Percentiles rank a stretch among this genome's conserved stretches.
Evolutionary conservation across 768 basidiomycete species (phyloP).

Genomic region (Mycena galopus): DNA sequence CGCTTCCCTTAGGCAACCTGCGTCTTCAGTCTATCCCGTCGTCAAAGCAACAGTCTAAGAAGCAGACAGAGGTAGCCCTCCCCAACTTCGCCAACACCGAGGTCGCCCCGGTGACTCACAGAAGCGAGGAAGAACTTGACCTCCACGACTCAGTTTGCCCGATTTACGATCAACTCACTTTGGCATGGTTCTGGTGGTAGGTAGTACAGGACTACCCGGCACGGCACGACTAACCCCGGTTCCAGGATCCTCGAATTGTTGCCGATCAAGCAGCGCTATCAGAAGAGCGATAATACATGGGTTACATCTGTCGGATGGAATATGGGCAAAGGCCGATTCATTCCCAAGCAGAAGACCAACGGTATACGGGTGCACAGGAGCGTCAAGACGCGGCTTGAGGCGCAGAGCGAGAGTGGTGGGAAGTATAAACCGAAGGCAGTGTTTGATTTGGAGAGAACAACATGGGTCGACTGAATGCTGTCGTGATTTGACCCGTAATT

Average conservation of each 20-base stretch:
- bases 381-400: slow-evolving; percentile 55
- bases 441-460: slow-evolving; percentile 45
- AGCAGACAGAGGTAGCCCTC: slow-evolving; percentile 16
- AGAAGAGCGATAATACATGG: slow-evolving; percentile 36
- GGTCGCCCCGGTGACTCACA: slow-evolving; percentile 3
- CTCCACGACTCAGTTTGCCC: slow-evolving; percentile 60
- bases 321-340: slow-evolving; percentile 44
- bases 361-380: slow-evolving; percentile 49
- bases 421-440: slow-evolving; percentile 52
- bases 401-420: slow-evolving; percentile 40
- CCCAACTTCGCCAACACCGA: slow-evolving; percentile 20
- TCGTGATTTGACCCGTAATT: too few relatives aligned
- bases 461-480: slow-evolving; percentile 48
- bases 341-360: slow-evolving; percentile 43
- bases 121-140: slow-evolving; percentile 64
- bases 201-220: background rate
- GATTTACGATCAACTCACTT: slow-evolving; percentile 64
- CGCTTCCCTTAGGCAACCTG: slow-evolving; percentile 46
- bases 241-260: slow-evolving; percentile 32
- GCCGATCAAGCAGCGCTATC: slow-evolving; percentile 33
- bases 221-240: background rate
- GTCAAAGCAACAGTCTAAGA: slow-evolving; percentile 19
- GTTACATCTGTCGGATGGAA: slow-evolving; percentile 35
- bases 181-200: slow-evolving; percentile 60
- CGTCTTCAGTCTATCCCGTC: slow-evolving; percentile 44